Evolutionary conservation across 2,329 filamentous ascomycete species (phyloP).

Genomic region (Fusarium albosuccineum): DNA sequence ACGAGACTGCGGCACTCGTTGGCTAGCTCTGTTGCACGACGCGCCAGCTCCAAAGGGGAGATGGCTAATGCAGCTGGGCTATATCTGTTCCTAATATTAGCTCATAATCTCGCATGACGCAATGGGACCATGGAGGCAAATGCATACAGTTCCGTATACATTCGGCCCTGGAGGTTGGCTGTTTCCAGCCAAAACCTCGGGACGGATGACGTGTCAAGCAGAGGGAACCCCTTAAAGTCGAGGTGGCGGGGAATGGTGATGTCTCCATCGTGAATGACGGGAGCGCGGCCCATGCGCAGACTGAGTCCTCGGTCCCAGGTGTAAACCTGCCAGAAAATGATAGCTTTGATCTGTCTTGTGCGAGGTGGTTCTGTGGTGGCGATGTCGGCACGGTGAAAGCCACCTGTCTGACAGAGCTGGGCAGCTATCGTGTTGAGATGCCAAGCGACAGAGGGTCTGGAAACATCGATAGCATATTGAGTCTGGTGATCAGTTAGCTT

Average conservation of each 20-base stretch:
- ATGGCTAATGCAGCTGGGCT: constrained; percentile 59
- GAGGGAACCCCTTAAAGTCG: constrained; percentile 56
- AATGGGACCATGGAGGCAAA: not conserved
- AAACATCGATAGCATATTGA: constrained; percentile 70
- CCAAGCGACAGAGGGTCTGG: constrained; percentile 72
- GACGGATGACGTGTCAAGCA: constrained; percentile 50
- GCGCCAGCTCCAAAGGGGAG: constrained; percentile 54
- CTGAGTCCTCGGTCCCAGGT: constrained; percentile 69
- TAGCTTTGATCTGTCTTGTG: constrained; percentile 49
- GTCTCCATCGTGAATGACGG: constrained; percentile 69
- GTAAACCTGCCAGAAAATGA: constrained; percentile 65
- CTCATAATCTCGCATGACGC: not conserved
- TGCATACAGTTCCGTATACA: constrained; percentile 64
- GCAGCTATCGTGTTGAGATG: constrained; percentile 69
- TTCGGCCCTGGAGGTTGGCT: constrained; percentile 67
- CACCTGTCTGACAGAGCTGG: constrained; percentile 70
- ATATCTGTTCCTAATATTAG: constrained; percentile 56
- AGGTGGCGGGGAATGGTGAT: constrained; percentile 62
- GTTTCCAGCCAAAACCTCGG: constrained; percentile 67
- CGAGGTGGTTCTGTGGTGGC: not conserved
- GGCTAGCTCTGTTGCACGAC: constrained; percentile 54
- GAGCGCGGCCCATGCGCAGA: constrained; percentile 68
- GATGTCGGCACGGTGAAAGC: constrained; percentile 63
- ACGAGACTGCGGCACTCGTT: constrained; percentile 53
- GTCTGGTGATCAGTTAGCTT: not conserved